Evolutionary conservation across 495 filamentous ascomycete genomes (phyloP).

Genomic region (Aspergillus conjunctus): DNA sequence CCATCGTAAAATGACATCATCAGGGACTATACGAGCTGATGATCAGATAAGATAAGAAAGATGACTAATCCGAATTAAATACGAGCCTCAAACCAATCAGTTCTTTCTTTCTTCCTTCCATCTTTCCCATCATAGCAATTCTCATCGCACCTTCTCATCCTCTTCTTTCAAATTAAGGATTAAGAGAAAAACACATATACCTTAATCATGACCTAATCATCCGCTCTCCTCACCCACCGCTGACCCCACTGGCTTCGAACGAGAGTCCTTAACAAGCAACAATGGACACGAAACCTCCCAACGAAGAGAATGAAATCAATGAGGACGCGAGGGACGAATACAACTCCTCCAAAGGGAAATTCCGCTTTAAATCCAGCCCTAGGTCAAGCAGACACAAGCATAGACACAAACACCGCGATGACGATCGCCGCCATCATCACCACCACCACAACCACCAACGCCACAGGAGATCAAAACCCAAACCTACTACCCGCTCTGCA

Average conservation of each 20-base stretch:
- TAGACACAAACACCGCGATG: constrained; percentile 3
- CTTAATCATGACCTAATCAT: background rate
- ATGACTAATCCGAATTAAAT: constrained; percentile 11
- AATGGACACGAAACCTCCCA: background rate
- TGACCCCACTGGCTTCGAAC: background rate
- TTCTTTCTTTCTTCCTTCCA: no score
- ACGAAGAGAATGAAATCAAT: background rate
- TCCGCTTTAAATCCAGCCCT: constrained; percentile 57
- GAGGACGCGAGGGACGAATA: constrained; percentile 1
- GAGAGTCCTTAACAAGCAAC: background rate
- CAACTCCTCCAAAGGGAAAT: constrained; percentile 37
- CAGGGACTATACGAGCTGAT: background rate
- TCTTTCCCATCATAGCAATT: no score
- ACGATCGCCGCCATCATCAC: background rate
- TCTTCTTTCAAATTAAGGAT: background rate
- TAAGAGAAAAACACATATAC: background rate
- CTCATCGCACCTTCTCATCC: background rate
- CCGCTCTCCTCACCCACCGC: background rate
- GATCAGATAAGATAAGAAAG: constrained; percentile 26
- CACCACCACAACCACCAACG: constrained; percentile 10
- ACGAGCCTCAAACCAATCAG: background rate
- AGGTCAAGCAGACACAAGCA: constrained; percentile 26
- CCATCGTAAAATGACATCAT: constrained; percentile 18
- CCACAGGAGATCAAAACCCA: constrained; percentile 13
- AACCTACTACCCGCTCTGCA: constrained; percentile 19